Conservation (phyloP, 805 yeast species). For the Saturnispora gosingensis region DNA sequence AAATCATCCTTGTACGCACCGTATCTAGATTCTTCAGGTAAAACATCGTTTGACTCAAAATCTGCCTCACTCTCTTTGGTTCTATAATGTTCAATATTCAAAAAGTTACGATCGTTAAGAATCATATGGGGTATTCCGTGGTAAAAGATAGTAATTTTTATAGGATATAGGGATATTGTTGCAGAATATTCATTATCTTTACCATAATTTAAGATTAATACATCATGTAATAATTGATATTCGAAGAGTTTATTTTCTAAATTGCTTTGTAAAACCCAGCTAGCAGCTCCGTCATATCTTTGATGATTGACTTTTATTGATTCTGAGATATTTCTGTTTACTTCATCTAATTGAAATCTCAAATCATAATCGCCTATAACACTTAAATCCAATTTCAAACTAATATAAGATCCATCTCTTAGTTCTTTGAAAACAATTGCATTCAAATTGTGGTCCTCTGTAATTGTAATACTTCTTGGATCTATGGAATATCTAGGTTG, state of each 20-base stretch:
- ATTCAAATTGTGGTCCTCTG: constrained; percentile 26
- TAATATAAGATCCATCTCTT: constrained; percentile 30
- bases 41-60: constrained; percentile 31
- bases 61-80: constrained; percentile 31
- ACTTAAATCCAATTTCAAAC: constrained; percentile 48
- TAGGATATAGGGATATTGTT: constrained; percentile 36
- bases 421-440: constrained; percentile 42
- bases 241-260: constrained; percentile 15
- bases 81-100: constrained; percentile 82
- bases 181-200: constrained; percentile 29
- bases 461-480: constrained; percentile 24
- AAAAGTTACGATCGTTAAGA: constrained; percentile 58
- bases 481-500: constrained; percentile 36
- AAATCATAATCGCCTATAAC: constrained; percentile 48
- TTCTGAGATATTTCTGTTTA: constrained; percentile 25
- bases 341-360: constrained; percentile 62
- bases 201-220: constrained; percentile 29
- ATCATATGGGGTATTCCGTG: constrained; percentile 40
- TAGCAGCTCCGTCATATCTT: constrained; percentile 51
- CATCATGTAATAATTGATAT: constrained; percentile 18
- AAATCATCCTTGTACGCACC: constrained; percentile 68
- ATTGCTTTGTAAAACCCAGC: constrained; percentile 43
- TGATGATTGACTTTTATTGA: constrained; percentile 23
- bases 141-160: constrained; percentile 41
- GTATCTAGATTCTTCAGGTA: constrained; percentile 52